These are phyloP conservation scores for Sclerotiophoma versabilis DNA, from an alignment of 2,329 filamentous ascomycete species.

Conservation along the genomic window DNA sequence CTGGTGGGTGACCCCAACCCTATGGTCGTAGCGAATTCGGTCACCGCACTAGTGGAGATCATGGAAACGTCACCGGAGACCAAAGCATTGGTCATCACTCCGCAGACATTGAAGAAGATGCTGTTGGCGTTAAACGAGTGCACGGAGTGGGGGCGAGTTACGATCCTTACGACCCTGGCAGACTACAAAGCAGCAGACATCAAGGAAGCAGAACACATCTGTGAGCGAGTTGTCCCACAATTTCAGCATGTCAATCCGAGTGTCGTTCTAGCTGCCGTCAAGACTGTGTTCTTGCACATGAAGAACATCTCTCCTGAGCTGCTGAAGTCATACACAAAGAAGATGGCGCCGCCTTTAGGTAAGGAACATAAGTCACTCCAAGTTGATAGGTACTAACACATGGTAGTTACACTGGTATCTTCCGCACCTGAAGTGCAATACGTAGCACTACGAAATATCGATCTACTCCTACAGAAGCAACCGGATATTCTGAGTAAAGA, in stretches of 20 bases:
- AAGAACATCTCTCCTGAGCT: constrained; percentile 78
- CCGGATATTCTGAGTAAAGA: constrained; percentile 97
- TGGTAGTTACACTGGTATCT: constrained; percentile 86
- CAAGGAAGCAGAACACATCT: constrained; percentile 98
- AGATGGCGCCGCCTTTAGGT: constrained; percentile 97
- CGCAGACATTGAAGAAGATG: constrained; percentile 89
- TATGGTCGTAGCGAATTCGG: constrained; percentile 98
- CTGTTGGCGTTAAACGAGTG: constrained; percentile 97
- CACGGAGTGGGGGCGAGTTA: constrained; percentile 97
- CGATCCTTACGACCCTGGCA: constrained; percentile 86
- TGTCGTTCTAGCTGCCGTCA: constrained; percentile 95
- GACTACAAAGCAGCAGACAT: constrained; percentile 86
- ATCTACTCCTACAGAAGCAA: constrained; percentile 92
- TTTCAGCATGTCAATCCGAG: constrained; percentile 99
- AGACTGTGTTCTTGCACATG: constrained; percentile 98
- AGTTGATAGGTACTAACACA: constrained; percentile 31
- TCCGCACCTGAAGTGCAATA: constrained; percentile 98
- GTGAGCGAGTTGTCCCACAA: constrained; percentile 92
- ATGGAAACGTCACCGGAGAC: constrained; percentile 90
- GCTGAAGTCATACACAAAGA: constrained; percentile 87
- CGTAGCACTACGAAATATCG: constrained; percentile 94
- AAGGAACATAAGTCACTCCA: constrained; percentile 38
- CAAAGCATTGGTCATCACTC: constrained; percentile 80
- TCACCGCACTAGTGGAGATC: constrained; percentile 92
- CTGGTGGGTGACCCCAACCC: constrained; percentile 97